Base-by-base conservation (phyloP, 208 protist species). In the Trypanosoma theileri region DNA sequence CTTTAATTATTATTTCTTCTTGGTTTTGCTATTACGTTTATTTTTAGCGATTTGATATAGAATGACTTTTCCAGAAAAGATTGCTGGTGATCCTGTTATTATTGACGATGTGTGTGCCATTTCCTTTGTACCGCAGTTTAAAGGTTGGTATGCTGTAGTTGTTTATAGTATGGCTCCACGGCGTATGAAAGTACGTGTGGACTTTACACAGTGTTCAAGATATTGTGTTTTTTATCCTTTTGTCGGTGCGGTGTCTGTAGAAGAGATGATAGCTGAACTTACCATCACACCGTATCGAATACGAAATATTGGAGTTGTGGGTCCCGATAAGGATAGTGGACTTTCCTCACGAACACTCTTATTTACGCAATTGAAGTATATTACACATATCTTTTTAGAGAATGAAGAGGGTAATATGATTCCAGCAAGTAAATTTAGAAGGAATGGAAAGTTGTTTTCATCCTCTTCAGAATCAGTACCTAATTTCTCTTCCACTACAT, bases 41-140 rank as follows among this genome's bases (percentile, higher is more conserved):
- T n/a, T n/a, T n/a, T n/a, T n/a, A n/a, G n/a, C n/a, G n/a, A n/a
- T n/a, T n/a, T n/a, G n/a, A n/a, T n/a, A 53, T 19, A 59, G 17
- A 28, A 69, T 66, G 60, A 42, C 19, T 55, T 66, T 66, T 21
- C 60, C 60, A 14, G 45, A 66, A 28, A 45, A 14, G 42, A 55
- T 66, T 42, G 12, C 13, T 1, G 22, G 44, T 54, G 60, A 66
- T 66, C 60, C 60, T 42, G 54, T 66, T 40, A 31, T 56, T 28
- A 66, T 66, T 41, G 48, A 44, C 45, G 60, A 66, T 3, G 26
- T 55, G 12, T 66, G 60, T 48, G 60, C 48, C 11, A 66, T 66
- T 40, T 44, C 26, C 17, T 66, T 66, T 54, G n/a, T 42, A n/a
- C 26, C 60, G 22, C 60, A 54, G 26, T 10, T 46, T 11, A 3